Conservation (phyloP, 148 eudicot genomes). For the Persicaria maculosa region DNA sequence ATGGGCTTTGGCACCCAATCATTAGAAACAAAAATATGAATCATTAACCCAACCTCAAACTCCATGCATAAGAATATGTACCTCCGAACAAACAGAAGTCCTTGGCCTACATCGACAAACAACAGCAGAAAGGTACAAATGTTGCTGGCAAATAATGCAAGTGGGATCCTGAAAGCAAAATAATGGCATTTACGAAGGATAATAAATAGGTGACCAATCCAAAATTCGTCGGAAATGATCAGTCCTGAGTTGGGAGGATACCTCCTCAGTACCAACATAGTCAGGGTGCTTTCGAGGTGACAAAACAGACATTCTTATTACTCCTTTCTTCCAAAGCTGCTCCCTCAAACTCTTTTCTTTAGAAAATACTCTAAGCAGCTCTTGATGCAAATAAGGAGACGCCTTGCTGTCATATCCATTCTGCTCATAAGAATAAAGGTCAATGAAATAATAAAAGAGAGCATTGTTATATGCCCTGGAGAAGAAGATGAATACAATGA, state of each 20-base stretch:
- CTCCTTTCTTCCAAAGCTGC: slow-evolving; percentile 86
- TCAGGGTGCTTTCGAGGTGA: slow-evolving; percentile 65
- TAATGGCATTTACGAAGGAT: neutral
- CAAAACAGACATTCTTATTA: slow-evolving; percentile 68
- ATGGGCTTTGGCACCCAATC: slow-evolving; percentile 1
- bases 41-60: neutral
- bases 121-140: slow-evolving; percentile 89
- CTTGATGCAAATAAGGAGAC: slow-evolving; percentile 62
- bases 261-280: slow-evolving; percentile 92
- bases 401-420: slow-evolving; percentile 60
- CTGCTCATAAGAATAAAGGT: slow-evolving; percentile 36
- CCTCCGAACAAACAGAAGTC: slow-evolving; percentile 88
- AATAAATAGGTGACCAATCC: neutral
- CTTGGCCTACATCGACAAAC: slow-evolving; percentile 83
- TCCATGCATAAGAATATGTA: slow-evolving; percentile 20
- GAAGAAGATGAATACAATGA: slow-evolving; percentile 15
- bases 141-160: slow-evolving; percentile 92
- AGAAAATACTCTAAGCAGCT: slow-evolving; percentile 57
- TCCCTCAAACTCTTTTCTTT: slow-evolving; percentile 83
- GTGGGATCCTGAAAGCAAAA: slow-evolving; percentile 61
- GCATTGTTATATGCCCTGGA: neutral
- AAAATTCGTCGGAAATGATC: neutral
- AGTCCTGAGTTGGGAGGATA: slow-evolving; percentile 16
- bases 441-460: neutral
- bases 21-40: neutral